These are phyloP conservation scores for Eugenia klotzschiana DNA, from an alignment of 441 rosid genomes.

Conservation along the genomic window DNA sequence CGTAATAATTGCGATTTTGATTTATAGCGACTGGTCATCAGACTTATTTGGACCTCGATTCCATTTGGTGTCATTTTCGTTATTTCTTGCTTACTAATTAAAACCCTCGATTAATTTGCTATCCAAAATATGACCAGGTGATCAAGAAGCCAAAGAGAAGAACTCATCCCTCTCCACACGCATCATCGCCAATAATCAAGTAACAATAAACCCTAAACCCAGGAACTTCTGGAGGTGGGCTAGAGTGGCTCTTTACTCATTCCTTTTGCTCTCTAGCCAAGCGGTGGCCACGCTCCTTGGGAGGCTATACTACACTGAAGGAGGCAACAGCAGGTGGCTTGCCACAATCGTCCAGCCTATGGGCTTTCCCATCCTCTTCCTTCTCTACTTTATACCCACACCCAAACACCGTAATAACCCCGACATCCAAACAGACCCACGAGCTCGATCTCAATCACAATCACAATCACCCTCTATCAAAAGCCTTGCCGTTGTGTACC, in stretches of 20 bases:
- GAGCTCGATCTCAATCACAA: background rate
- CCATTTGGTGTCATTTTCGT: background rate
- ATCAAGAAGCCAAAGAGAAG: slow-evolving; percentile 3
- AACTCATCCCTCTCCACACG: background rate
- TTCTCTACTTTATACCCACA: slow-evolving; percentile 11
- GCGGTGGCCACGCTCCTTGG: slow-evolving; percentile 23
- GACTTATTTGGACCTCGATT: background rate
- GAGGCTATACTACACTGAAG: slow-evolving; percentile 29
- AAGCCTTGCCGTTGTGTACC: slow-evolving; percentile 18
- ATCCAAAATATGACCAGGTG: background rate
- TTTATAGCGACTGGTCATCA: background rate
- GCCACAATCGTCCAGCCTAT: slow-evolving; percentile 26
- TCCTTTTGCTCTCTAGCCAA: slow-evolving; percentile 27
- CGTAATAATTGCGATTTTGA: background rate
- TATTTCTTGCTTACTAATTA: background rate
- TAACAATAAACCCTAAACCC: background rate
- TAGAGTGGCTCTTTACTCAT: slow-evolving; percentile 13
- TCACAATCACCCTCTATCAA: background rate
- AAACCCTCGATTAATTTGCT: background rate
- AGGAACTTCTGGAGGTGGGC: slow-evolving; percentile 13
- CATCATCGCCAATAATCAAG: background rate
- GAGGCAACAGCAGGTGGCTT: slow-evolving; percentile 40
- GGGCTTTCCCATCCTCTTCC: slow-evolving; percentile 33
- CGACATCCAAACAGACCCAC: background rate
- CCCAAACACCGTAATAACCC: background rate